Base-by-base conservation (phyloP, 176 grass and related monocot genomes). In the Oryza glaberrima region DNA sequence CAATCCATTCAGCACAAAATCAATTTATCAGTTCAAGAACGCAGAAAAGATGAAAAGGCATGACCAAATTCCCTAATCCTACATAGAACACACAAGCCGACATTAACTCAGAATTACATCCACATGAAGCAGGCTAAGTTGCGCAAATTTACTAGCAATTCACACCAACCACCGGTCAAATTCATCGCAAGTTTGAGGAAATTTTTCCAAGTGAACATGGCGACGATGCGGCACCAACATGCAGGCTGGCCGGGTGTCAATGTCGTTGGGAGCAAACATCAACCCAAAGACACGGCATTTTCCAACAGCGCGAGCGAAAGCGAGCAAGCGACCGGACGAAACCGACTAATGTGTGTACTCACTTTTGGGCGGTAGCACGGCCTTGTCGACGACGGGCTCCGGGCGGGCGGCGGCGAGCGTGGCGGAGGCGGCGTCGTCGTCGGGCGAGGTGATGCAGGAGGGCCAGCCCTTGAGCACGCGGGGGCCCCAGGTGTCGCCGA, bases 401-500 rank as follows among this genome's bases (percentile, higher is more conserved):
- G 79, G 25, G 5, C 88, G 70, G 54, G 38, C 47, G 45, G 38
- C 44, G 2, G 56, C 26, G 11, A 80, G 17, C 30, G 30, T 12
- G 13, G 60, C 76, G 3, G 43, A 8, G 23, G 67, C 70, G 7
- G 20, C 52, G 69, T 67, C 51, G 32, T 86, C 84, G 3, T 91
- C 87, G 26, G 77, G 77, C 28, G 89, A 58, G 19, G 86, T 90
- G 72, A 95, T 69, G 88, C 89, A 95, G 25, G 95, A 90, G 0
- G 93, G 93, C 89, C 87, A 92, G 2, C 93, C 89, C 86, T 90
- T 95, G 68, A 98, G 93, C 52, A 98, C 73, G 47, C 91, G 63
- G 0, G 96, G 96, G 1, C 89, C 96, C 96, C 89, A 98, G 22
- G 77, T 82, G 76, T 92, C 93, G 17, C 89, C 83, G 54, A 95